phyloP scores from a whole-genome alignment of 2,329 filamentous ascomycete species.

The Lachnellula suecica region DNA sequence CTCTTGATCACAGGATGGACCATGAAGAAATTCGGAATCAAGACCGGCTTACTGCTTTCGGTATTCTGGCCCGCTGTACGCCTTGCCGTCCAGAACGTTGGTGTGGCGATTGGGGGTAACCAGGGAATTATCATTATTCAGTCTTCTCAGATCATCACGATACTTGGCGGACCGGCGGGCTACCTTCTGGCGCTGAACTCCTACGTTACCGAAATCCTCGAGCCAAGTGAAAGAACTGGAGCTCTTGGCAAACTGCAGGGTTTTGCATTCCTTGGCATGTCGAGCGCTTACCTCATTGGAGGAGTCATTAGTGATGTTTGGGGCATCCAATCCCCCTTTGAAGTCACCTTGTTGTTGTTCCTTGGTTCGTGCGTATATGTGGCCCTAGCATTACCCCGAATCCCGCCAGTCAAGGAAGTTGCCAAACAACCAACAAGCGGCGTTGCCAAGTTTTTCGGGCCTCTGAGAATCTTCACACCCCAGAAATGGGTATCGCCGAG shows the following conservation, averaged over 20 bases:
- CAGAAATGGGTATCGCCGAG: conserved; percentile 50
- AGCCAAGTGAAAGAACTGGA: conserved; percentile 58
- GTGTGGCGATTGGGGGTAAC: conserved; percentile 59
- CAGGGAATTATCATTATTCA: conserved; percentile 69
- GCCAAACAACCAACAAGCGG: conserved; percentile 33
- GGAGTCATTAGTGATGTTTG: conserved; percentile 64
- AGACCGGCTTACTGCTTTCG: conserved; percentile 60
- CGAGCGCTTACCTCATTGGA: conserved; percentile 62
- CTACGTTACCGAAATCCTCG: conserved; percentile 64
- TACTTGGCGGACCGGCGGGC: conserved; percentile 67
- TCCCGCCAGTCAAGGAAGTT: conserved; percentile 45
- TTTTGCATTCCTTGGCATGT: conserved; percentile 64
- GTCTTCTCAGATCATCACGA: conserved; percentile 63
- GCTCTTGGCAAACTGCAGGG: conserved; percentile 67
- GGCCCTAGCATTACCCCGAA: conserved; percentile 43
- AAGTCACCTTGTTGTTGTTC: conserved; percentile 59
- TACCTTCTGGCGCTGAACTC: conserved; percentile 70
- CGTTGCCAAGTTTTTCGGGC: conserved; percentile 58
- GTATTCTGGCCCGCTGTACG: conserved; percentile 64
- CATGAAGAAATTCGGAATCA: conserved; percentile 65
- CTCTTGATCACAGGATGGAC: conserved; percentile 66
- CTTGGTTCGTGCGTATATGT: conserved; percentile 41
- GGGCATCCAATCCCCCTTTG: conserved; percentile 64
- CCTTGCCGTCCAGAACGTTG: conserved; percentile 62
- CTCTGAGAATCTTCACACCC: conserved; percentile 60